phyloP scores from a whole-genome alignment of 345 rosid species.

The Microthlaspi erraticum region DNA sequence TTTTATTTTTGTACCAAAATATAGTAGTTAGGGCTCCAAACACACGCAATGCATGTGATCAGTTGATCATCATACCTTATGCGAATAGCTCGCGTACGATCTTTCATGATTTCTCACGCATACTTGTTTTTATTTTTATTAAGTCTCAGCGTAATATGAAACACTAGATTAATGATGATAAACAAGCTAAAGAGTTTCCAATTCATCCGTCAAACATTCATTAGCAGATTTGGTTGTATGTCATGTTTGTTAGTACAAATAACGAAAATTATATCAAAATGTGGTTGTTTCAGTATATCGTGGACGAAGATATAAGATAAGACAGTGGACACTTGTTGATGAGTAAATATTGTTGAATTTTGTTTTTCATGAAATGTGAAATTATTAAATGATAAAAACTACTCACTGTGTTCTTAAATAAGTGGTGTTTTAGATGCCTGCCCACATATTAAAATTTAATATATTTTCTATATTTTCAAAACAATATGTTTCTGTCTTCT shows the following conservation, averaged over 20 bases:
- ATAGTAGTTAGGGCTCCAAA: slow-evolving; percentile 22
- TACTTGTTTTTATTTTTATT: not conserved
- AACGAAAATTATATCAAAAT: not conserved
- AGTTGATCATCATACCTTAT: slow-evolving; percentile 21
- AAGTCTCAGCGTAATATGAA: not conserved
- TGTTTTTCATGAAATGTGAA: too few relatives aligned
- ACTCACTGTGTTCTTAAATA: too few relatives aligned
- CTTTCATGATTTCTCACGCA: slow-evolving; percentile 10
- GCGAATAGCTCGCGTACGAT: slow-evolving; percentile 16
- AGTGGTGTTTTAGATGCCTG: too few relatives aligned
- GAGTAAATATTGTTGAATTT: too few relatives aligned
- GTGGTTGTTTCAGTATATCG: too few relatives aligned
- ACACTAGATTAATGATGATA: not conserved
- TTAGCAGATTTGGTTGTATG: not conserved
- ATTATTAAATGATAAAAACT: too few relatives aligned
- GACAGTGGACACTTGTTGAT: too few relatives aligned
- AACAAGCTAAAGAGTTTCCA: not conserved
- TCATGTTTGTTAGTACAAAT: not conserved
- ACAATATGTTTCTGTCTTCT: too few relatives aligned
- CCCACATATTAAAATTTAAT: too few relatives aligned
- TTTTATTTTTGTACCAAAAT: slow-evolving; percentile 27
- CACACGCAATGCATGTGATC: slow-evolving; percentile 36
- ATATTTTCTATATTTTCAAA: too few relatives aligned
- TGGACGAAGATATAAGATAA: too few relatives aligned
- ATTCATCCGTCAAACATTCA: not conserved